Conservation (phyloP, 2,329 filamentous ascomycete species). For the Phyllosticta citribraziliensis region DNA sequence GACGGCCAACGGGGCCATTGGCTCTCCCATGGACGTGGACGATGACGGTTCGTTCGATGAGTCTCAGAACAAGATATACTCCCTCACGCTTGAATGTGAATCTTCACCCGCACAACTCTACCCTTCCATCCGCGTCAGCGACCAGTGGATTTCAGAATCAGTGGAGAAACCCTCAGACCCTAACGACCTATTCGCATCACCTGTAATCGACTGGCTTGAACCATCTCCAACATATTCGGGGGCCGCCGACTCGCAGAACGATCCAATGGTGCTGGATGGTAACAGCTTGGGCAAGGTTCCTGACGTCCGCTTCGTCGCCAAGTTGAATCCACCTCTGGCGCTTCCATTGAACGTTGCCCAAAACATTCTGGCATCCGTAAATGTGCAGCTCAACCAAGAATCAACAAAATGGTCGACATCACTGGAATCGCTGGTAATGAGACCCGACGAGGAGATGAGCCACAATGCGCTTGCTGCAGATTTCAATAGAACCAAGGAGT, state of each 20-base stretch:
- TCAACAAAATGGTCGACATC: constrained; percentile 36
- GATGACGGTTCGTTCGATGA: constrained; percentile 35
- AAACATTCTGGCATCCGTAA: constrained; percentile 51
- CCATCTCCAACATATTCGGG: constrained; percentile 50
- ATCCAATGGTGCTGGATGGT: constrained; percentile 44
- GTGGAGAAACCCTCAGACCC: constrained; percentile 40
- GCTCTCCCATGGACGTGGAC: constrained; percentile 23
- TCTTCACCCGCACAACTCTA: constrained; percentile 36
- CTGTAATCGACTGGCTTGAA: constrained; percentile 59
- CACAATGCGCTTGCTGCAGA: constrained; percentile 34
- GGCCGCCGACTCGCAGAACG: constrained; percentile 26
- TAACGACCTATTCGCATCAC: constrained; percentile 36
- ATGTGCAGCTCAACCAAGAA: constrained; percentile 47
- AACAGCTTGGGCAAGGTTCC: constrained; percentile 45
- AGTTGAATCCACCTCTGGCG: constrained; percentile 63
- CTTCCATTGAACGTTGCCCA: constrained; percentile 56
- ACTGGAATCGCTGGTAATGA: constrained; percentile 45
- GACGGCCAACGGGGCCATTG: constrained; percentile 21
- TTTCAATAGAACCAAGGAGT: constrained; percentile 36
- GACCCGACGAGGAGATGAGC: constrained; percentile 44
- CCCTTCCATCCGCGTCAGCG: constrained; percentile 58
- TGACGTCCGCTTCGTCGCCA: constrained; percentile 64
- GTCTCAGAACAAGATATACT: constrained; percentile 43
- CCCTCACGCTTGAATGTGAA: constrained; percentile 57
- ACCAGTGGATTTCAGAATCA: constrained; percentile 61